phyloP scores from a whole-genome alignment of 257 asterid species.

The Agastache rugosa region DNA sequence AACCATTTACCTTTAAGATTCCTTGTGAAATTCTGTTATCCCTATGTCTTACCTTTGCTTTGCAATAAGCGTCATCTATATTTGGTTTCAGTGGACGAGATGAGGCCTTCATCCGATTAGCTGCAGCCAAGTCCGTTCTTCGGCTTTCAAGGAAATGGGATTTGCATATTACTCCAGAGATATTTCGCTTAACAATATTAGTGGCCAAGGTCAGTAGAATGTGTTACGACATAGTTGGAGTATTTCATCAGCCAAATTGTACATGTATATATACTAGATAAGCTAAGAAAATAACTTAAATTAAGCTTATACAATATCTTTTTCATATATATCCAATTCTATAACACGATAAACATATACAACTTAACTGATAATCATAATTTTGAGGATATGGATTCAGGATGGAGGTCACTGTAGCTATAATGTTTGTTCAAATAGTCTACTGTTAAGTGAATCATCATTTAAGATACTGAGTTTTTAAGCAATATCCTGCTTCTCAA shows the following conservation, averaged over 20 bases:
- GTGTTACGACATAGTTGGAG: too few relatives aligned
- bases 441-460: conserved; percentile 10
- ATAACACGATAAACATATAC: not conserved
- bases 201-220: conserved; percentile 66
- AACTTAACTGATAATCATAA: conserved; percentile 15
- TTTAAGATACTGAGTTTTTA: conserved; percentile 16
- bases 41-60: conserved; percentile 16
- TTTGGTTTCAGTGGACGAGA: conserved; percentile 60
- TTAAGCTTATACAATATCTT: too few relatives aligned
- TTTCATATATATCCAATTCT: too few relatives aligned
- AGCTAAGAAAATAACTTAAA: too few relatives aligned
- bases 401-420: conserved; percentile 12
- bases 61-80: conserved; percentile 20
- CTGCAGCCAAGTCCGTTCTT: conserved; percentile 88
- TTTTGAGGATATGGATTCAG: conserved; percentile 19
- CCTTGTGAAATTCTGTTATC: conserved; percentile 13
- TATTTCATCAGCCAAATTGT: too few relatives aligned
- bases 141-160: conserved; percentile 94
- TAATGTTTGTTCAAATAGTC: conserved; percentile 16
- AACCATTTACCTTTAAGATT: conserved; percentile 4
- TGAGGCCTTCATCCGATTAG: conserved; percentile 64
- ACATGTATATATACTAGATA: too few relatives aligned
- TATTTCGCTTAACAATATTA: conserved; percentile 69
- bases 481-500: conserved; percentile 5
- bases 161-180: conserved; percentile 74